Percentiles rank a stretch among this genome's conserved stretches.
phyloP scores from a whole-genome alignment of 1,284 basidiomycete species.

The Microbotryomycetes sp. region DNA sequence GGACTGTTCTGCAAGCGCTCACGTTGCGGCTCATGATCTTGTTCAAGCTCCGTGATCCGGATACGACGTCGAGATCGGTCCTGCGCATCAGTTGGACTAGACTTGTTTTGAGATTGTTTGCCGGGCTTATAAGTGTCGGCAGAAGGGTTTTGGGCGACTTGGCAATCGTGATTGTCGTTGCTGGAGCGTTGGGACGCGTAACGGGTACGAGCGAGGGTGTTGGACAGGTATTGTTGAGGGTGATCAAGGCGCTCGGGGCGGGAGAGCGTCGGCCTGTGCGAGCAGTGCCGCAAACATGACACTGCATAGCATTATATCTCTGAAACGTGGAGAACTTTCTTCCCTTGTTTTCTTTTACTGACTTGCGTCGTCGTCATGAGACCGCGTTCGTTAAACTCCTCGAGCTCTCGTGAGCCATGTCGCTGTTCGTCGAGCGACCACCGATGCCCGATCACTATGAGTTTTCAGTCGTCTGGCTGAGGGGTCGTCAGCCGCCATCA shows the following conservation, averaged over 20 bases:
- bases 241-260: neutral
- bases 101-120: neutral
- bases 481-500: too few relatives aligned
- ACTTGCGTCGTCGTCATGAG: neutral
- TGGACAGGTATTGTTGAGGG: neutral
- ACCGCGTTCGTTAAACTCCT: too few relatives aligned
- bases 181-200: neutral
- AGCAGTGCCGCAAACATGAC: neutral
- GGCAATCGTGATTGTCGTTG: neutral
- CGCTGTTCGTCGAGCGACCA: too few relatives aligned
- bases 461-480: too few relatives aligned
- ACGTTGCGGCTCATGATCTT: neutral
- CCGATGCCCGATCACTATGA: too few relatives aligned
- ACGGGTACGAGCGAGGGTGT: neutral
- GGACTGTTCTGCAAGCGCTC: neutral
- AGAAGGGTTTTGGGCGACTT: neutral
- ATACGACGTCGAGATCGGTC: neutral
- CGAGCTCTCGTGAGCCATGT: too few relatives aligned
- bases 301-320: neutral
- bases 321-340: neutral
- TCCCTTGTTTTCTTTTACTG: neutral
- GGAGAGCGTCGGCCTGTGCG: neutral
- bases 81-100: neutral
- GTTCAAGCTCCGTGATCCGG: neutral
- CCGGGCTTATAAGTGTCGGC: neutral